A percentile compares a stretch with the other conserved stretches of the same genome.
Evolutionary conservation across 2,329 filamentous ascomycete genomes (phyloP).

Genomic region (Fusarium annulatum): DNA sequence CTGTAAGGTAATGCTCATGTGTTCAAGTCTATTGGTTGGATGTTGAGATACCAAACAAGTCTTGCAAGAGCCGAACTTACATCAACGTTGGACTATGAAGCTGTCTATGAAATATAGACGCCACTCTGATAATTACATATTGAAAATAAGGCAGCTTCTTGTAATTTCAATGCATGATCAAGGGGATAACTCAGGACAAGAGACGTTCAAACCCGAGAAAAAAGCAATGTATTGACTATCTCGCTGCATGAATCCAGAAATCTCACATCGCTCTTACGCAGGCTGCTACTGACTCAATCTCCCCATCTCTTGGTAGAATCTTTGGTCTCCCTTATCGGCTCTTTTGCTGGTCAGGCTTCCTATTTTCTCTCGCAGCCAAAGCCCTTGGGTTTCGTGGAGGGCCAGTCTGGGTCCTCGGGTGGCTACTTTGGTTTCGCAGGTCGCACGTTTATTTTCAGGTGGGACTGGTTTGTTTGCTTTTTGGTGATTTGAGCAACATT

Average conservation of each 20-base stretch:
- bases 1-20: neutral
- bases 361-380: too few species aligned
- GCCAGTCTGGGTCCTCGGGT: too few species aligned
- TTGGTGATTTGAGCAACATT: neutral
- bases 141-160: neutral
- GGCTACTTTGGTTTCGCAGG: neutral
- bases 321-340: neutral
- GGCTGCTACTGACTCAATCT: neutral
- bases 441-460: neutral
- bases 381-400: too few species aligned
- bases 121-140: neutral
- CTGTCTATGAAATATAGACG: neutral
- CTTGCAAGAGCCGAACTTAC: neutral
- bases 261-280: neutral
- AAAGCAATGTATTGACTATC: neutral
- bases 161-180: neutral
- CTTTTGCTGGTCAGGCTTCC: neutral
- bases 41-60: neutral
- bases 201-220: neutral
- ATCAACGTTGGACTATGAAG: neutral
- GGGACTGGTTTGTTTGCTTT: neutral
- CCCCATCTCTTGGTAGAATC: neutral
- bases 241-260: neutral
- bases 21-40: neutral
- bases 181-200: neutral